Percentiles rank a stretch among this genome's conserved stretches.
Conservation (phyloP, 768 basidiomycete species). For the Rhodotorula toruloides region DNA sequence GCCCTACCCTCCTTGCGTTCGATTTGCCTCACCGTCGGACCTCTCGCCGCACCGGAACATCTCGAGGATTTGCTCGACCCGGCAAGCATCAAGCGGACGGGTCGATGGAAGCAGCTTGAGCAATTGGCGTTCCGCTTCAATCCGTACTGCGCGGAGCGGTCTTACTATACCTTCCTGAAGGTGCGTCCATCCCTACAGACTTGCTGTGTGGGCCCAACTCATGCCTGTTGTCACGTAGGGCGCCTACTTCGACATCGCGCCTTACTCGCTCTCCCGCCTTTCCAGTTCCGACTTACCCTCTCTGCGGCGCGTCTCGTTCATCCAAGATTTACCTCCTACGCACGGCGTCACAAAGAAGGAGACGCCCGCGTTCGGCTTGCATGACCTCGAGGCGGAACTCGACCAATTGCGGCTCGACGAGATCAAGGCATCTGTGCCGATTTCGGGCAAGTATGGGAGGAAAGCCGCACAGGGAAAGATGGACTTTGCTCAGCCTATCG, state of each 20-base stretch:
- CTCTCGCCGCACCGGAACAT: conserved; percentile 76
- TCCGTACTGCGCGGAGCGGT: conserved; percentile 69
- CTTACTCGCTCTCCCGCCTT: conserved; percentile 63
- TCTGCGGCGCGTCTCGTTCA: conserved; percentile 47
- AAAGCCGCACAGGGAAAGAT: conserved; percentile 47
- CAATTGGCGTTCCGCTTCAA: conserved; percentile 67
- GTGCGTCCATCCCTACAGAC: too few relatives aligned
- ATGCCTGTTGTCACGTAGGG: conserved; percentile 58
- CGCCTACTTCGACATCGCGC: conserved; percentile 70
- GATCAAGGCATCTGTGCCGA: too few relatives aligned
- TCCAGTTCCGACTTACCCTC: conserved; percentile 46
- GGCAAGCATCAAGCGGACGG: background rate
- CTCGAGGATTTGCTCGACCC: conserved; percentile 61
- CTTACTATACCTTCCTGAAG: conserved; percentile 76
- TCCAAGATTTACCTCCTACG: conserved; percentile 48
- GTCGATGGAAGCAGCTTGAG: conserved; percentile 45
- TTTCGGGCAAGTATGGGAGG: conserved; percentile 2
- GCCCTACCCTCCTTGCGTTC: conserved; percentile 55
- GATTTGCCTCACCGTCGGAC: conserved; percentile 66
- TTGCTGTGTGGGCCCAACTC: too few relatives aligned
- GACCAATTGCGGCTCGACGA: too few relatives aligned
- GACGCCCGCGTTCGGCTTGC: conserved; percentile 38
- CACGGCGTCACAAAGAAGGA: conserved; percentile 35
- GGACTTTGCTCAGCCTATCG: conserved; percentile 71
- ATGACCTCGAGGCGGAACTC: conserved; percentile 35